Conservation (phyloP, 2,329 filamentous ascomycete species). For the Diaporthe sp. region DNA sequence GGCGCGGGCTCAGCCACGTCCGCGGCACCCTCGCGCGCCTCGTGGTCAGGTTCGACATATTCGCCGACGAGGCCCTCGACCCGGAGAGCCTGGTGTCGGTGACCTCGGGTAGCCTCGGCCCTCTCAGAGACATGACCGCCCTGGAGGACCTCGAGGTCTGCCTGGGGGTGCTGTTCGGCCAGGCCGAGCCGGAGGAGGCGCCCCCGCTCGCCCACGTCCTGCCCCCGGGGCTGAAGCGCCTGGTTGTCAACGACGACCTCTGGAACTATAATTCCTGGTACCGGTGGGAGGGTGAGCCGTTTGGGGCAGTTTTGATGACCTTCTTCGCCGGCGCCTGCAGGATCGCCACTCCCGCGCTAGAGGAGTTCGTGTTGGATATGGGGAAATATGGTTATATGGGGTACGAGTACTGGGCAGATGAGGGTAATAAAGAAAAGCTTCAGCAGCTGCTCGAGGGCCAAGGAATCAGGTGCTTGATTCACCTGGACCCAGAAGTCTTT, state of each 20-base stretch:
- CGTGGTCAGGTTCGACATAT: background rate
- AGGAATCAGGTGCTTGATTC: background rate
- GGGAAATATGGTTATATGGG: rapidly evolving
- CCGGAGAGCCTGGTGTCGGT: background rate
- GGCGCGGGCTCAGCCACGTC: background rate
- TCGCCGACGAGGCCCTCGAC: background rate
- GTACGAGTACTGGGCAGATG: background rate
- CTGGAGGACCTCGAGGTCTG: background rate
- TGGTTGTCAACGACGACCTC: background rate
- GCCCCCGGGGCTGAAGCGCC: background rate
- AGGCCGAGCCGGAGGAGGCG: background rate
- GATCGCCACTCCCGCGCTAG: background rate
- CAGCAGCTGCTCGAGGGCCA: background rate
- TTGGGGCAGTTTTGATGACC: background rate
- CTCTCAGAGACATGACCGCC: background rate
- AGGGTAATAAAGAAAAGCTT: background rate
- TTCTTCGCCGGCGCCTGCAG: background rate
- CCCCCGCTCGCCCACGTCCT: background rate
- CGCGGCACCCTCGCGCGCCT: background rate
- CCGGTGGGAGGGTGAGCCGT: background rate
- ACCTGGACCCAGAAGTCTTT: background rate
- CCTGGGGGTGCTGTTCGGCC: background rate
- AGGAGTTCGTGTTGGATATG: background rate
- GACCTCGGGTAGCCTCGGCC: background rate
- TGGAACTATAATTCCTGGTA: too few relatives aligned